Evolutionary conservation across 208 protist genomes (phyloP).

Genomic region (Porcisia deanei): DNA sequence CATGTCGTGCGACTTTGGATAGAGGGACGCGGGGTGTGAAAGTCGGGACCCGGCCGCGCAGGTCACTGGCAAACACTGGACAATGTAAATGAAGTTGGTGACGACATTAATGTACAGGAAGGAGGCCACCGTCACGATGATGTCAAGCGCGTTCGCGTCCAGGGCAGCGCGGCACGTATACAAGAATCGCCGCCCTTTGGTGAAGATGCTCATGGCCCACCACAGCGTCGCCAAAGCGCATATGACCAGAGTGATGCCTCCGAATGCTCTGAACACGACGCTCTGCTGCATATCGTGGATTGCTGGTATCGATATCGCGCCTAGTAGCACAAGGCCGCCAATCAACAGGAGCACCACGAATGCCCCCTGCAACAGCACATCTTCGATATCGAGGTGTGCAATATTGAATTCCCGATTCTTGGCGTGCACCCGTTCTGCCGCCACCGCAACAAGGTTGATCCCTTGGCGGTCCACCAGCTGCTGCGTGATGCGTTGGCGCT

Average conservation of each 20-base stretch:
- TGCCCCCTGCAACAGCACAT: slow-evolving; percentile 28
- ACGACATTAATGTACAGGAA: slow-evolving; percentile 67
- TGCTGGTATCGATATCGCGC: slow-evolving; percentile 25
- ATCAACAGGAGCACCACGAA: slow-evolving; percentile 41
- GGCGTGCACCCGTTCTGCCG: slow-evolving; percentile 35
- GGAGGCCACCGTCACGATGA: slow-evolving; percentile 42
- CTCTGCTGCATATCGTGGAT: slow-evolving; percentile 43
- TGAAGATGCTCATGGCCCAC: slow-evolving; percentile 41
- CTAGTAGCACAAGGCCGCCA: slow-evolving; percentile 33
- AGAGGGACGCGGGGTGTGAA: slow-evolving; percentile 35
- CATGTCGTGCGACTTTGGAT: slow-evolving; percentile 9
- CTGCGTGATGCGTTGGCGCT: slow-evolving; percentile 33
- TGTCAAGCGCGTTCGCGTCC: slow-evolving; percentile 23
- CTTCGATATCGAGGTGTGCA: slow-evolving; percentile 17
- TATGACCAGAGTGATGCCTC: slow-evolving; percentile 26
- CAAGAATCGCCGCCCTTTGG: slow-evolving; percentile 33
- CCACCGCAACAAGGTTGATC: slow-evolving; percentile 45
- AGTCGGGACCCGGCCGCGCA: slow-evolving; percentile 43
- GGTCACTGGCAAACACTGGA: slow-evolving; percentile 48
- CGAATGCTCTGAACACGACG: slow-evolving; percentile 31
- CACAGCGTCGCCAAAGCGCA: slow-evolving; percentile 31
- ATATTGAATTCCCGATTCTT: slow-evolving; percentile 20
- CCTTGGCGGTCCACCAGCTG: slow-evolving; percentile 47
- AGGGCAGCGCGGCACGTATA: slow-evolving; percentile 21
- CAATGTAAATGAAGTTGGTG: slow-evolving; percentile 55